These are phyloP conservation scores for Amanita molliuscula DNA, from an alignment of 768 basidiomycete species.

Conservation along the genomic window DNA sequence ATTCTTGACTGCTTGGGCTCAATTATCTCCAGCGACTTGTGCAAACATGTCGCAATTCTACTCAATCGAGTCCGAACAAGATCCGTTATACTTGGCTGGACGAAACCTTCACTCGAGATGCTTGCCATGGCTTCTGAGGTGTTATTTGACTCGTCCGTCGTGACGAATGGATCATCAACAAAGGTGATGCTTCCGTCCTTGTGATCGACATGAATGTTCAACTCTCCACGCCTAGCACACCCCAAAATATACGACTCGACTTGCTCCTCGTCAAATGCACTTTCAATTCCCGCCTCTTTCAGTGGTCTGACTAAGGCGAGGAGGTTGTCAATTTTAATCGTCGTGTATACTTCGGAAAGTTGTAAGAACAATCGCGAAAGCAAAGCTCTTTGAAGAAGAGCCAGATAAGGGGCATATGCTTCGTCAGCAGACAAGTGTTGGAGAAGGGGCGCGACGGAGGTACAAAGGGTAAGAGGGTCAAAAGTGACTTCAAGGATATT, in stretches of 20 bases:
- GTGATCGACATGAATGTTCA: conserved; percentile 83
- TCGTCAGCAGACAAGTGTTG: conserved; percentile 41
- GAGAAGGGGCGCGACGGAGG: conserved; percentile 71
- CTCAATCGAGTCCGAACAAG: conserved; percentile 73
- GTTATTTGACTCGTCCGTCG: conserved; percentile 24
- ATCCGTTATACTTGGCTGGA: conserved; percentile 66
- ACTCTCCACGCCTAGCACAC: conserved; percentile 79
- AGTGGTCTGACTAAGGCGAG: conserved; percentile 73
- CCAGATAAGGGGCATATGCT: conserved; percentile 72
- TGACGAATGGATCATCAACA: conserved; percentile 63
- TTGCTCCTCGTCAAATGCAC: conserved; percentile 61
- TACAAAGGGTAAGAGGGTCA: conserved; percentile 81
- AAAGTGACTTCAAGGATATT: conserved; percentile 86
- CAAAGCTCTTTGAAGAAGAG: conserved; percentile 85
- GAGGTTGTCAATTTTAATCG: conserved; percentile 71
- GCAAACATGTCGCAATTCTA: conserved; percentile 61
- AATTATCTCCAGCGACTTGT: conserved; percentile 55
- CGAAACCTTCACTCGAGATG: conserved; percentile 23
- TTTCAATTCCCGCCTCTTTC: conserved; percentile 38
- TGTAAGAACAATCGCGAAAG: conserved; percentile 86
- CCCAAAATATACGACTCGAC: conserved; percentile 91
- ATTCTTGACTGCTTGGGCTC: conserved; percentile 26
- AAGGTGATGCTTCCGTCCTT: conserved; percentile 78
- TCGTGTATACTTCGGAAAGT: conserved; percentile 86
- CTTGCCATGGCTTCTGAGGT: conserved; percentile 16